These are phyloP conservation scores for Crassisporium funariophilum DNA, from an alignment of 768 basidiomycete genomes.

Conservation along the genomic window DNA sequence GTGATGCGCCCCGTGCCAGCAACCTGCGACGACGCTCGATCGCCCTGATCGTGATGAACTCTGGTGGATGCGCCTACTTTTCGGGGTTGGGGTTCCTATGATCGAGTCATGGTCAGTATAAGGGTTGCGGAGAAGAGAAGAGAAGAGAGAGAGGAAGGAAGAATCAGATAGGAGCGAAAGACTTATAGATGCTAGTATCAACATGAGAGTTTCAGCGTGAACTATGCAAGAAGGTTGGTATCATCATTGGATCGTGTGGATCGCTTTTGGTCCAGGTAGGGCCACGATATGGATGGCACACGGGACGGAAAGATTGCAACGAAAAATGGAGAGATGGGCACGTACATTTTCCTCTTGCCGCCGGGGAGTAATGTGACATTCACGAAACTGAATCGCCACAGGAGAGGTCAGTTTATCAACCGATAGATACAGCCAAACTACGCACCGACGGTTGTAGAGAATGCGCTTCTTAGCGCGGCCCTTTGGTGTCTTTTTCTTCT, in stretches of 20 bases:
- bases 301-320: slow-evolving; percentile 1
- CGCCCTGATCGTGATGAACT: slow-evolving; percentile 12
- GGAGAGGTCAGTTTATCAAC: background rate
- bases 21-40: slow-evolving; percentile 5
- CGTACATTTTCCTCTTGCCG: slow-evolving; percentile 97
- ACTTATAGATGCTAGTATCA: slow-evolving; percentile 85
- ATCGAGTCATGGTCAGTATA: slow-evolving; percentile 25
- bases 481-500: slow-evolving; percentile 98
- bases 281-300: background rate
- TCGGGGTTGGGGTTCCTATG: slow-evolving; percentile 67
- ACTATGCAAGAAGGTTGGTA: slow-evolving; percentile 79
- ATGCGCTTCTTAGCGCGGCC: slow-evolving; percentile 98
- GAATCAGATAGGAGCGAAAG: slow-evolving; percentile 99
- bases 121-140: slow-evolving; percentile 9
- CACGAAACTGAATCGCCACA: slow-evolving; percentile 65
- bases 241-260: slow-evolving; percentile 47
- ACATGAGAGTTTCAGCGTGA: slow-evolving; percentile 92
- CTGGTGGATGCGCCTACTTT: slow-evolving; percentile 45
- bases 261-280: slow-evolving; percentile 2
- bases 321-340: slow-evolving; percentile 27
- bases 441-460: slow-evolving; percentile 90
- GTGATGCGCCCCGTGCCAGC: too few relatives aligned
- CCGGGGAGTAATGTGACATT: slow-evolving; percentile 90
- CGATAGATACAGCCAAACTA: slow-evolving; percentile 15
- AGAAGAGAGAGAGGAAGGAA: slow-evolving; percentile 15